Conservation (phyloP, 805 yeast genomes). For the Saturnispora bothae region DNA sequence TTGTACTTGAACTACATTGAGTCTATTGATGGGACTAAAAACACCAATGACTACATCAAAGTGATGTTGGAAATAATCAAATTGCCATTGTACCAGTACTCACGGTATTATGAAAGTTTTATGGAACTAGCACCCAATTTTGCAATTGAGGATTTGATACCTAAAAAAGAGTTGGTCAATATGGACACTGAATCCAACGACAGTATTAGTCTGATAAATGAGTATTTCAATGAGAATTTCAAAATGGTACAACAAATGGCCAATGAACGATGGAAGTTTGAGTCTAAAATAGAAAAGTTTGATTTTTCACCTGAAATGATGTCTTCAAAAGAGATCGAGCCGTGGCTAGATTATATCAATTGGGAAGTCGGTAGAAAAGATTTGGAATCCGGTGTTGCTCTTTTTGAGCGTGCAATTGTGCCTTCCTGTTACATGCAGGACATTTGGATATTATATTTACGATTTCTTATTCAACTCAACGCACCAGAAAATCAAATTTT, state of each 20-base stretch:
- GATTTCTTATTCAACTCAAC: conserved; percentile 34
- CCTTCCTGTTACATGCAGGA: conserved; percentile 51
- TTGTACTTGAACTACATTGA: conserved; percentile 53
- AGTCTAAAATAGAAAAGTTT: conserved; percentile 48
- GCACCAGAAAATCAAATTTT: conserved; percentile 24
- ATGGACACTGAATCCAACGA: conserved; percentile 12
- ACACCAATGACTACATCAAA: conserved; percentile 29
- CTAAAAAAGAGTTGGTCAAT: conserved; percentile 21
- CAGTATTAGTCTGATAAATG: conserved; percentile 11
- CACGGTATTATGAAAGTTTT: conserved; percentile 55
- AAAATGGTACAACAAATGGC: conserved; percentile 41
- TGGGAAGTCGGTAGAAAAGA: conserved; percentile 25
- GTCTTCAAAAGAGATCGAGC: conserved; percentile 31
- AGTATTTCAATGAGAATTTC: conserved; percentile 33
- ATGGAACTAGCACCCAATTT: conserved; percentile 29
- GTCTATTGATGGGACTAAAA: conserved; percentile 21
- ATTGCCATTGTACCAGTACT: conserved; percentile 79
- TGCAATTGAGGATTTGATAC: conserved; percentile 25
- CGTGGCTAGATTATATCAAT: conserved; percentile 58
- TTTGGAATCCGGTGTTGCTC: conserved; percentile 26
- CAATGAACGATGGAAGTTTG: conserved; percentile 59
- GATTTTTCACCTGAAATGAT: conserved; percentile 44
- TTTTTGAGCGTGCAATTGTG: conserved; percentile 66
- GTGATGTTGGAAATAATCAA: conserved; percentile 36
- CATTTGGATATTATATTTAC: conserved; percentile 60